A percentile compares a stretch with the other conserved stretches of the same genome.
Conservation (phyloP, 106 monocot species). For the Alisma plantagoaquatica region DNA sequence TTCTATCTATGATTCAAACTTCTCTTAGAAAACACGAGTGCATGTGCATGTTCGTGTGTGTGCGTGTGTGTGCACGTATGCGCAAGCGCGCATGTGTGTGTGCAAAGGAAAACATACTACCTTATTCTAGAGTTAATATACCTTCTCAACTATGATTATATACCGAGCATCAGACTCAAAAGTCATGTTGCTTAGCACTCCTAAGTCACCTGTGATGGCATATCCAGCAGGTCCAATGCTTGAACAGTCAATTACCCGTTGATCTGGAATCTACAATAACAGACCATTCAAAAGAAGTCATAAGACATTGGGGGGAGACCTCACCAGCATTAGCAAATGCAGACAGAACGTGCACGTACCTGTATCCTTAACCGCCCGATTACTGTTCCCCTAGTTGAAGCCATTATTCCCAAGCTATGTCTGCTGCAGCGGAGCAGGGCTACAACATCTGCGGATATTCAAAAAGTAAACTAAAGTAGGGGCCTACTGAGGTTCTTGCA, state of each 20-base stretch:
- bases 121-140: too few species aligned
- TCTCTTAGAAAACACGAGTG: too few species aligned
- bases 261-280: slow-evolving; percentile 38
- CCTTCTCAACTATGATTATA: slow-evolving; percentile 92
- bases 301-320: too few species aligned
- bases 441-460: slow-evolving; percentile 49
- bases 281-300: slow-evolving; percentile 1
- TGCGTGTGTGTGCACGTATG: too few species aligned
- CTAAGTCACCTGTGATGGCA: slow-evolving; percentile 81
- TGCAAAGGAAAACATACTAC: too few species aligned
- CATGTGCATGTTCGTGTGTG: too few species aligned
- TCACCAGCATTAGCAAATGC: too few species aligned
- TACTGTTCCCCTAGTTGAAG: slow-evolving; percentile 81
- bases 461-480: not conserved
- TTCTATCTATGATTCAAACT: too few species aligned
- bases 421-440: slow-evolving; percentile 76
- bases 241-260: slow-evolving; percentile 60
- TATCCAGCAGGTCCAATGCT: slow-evolving; percentile 65
- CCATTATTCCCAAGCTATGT: slow-evolving; percentile 82
- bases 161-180: slow-evolving; percentile 87
- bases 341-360: slow-evolving; percentile 21
- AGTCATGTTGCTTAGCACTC: slow-evolving; percentile 36
- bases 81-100: too few species aligned
- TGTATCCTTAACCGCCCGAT: slow-evolving; percentile 57
- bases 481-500: too few species aligned